A percentile compares a stretch with the other conserved stretches of the same genome.
Conservation (phyloP, 1,284 basidiomycete genomes). For the Fomitopsis schrenkii region DNA sequence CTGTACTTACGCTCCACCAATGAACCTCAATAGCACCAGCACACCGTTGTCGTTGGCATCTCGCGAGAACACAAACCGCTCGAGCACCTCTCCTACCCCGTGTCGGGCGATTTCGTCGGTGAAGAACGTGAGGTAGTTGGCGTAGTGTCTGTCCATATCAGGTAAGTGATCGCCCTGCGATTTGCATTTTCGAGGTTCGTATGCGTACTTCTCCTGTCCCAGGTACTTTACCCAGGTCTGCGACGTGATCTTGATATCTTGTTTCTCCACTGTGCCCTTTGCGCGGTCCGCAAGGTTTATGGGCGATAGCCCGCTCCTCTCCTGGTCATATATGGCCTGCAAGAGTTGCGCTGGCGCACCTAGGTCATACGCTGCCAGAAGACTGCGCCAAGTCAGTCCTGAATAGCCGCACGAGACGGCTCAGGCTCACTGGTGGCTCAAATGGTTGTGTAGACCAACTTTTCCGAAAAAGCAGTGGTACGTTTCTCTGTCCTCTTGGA, state of each 20-base stretch:
- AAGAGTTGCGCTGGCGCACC: constrained; percentile 52
- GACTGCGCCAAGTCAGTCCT: constrained; percentile 24
- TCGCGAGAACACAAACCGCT: constrained; percentile 52
- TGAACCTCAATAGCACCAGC: constrained; percentile 52
- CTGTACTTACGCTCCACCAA: constrained; percentile 49
- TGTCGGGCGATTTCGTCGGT: constrained; percentile 37
- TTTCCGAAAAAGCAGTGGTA: constrained; percentile 57
- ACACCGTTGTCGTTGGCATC: constrained; percentile 43
- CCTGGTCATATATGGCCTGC: constrained; percentile 47
- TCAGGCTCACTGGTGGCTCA: constrained; percentile 48
- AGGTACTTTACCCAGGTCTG: constrained; percentile 55
- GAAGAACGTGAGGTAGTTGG: constrained; percentile 56
- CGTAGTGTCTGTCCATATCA: constrained; percentile 40
- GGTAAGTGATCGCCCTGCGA: not conserved
- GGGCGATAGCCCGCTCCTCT: constrained; percentile 37
- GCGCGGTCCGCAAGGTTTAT: constrained; percentile 38
- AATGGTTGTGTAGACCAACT: constrained; percentile 58
- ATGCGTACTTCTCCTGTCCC: constrained; percentile 46
- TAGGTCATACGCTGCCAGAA: constrained; percentile 63
- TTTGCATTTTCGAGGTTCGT: not conserved
- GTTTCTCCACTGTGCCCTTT: constrained; percentile 28
- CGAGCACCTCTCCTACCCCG: constrained; percentile 42
- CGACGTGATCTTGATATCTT: constrained; percentile 34
- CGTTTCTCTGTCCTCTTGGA: constrained; percentile 50
- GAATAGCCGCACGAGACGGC: not conserved